These are phyloP conservation scores for Euphrasia confusa DNA, from an alignment of 257 asterid genomes.

Conservation along the genomic window DNA sequence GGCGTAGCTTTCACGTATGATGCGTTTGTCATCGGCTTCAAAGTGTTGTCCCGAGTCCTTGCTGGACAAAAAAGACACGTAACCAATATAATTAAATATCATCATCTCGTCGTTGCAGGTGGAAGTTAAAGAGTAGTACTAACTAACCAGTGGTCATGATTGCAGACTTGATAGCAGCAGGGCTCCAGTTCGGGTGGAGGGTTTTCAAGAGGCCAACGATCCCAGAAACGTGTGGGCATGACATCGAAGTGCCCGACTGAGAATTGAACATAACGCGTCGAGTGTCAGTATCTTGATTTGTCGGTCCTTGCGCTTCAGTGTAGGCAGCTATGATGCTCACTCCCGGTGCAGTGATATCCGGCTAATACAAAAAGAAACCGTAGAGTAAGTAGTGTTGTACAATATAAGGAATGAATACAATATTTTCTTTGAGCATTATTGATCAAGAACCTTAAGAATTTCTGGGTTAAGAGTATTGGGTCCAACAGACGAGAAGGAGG, in stretches of 20 bases:
- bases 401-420: not conserved
- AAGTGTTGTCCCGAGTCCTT: conserved; percentile 15
- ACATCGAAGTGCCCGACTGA: conserved; percentile 91
- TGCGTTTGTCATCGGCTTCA: conserved; percentile 51
- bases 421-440: not conserved
- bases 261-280: conserved; percentile 57
- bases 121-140: too few relatives aligned
- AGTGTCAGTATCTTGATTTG: conserved; percentile 51
- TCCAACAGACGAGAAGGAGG: not conserved
- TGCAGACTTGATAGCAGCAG: conserved; percentile 89
- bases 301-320: conserved; percentile 65
- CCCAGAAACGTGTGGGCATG: conserved; percentile 92
- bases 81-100: not conserved
- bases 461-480: not conserved
- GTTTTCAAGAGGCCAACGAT: conserved; percentile 81
- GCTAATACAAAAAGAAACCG: not conserved
- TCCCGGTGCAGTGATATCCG: not conserved
- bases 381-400: not conserved
- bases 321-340: conserved; percentile 63
- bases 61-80: not conserved
- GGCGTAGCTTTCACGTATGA: conserved; percentile 58
- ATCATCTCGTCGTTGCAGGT: too few relatives aligned
- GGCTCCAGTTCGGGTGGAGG: conserved; percentile 83
- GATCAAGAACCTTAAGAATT: not conserved
- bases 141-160: conserved; percentile 67